Base-by-base conservation (phyloP, 2,329 filamentous ascomycete genomes). In the Achaetomium macrosporum region DNA sequence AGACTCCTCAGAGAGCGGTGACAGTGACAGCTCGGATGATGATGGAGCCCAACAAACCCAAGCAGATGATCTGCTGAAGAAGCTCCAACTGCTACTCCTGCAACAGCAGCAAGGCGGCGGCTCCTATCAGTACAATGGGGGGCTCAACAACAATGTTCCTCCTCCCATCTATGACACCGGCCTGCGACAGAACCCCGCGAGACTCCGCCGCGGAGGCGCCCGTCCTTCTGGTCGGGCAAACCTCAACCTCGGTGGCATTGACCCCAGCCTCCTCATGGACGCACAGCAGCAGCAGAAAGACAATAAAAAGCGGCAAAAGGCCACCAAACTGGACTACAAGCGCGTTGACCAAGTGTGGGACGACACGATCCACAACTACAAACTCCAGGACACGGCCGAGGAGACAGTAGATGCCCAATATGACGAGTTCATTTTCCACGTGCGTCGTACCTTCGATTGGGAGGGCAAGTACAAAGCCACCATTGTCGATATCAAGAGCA, bases 401-500 rank as follows among this genome's bases (percentile, higher is more conserved):
- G 64, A 71, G 25, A 63, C 65, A 1, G 62, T 64, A 3, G 74
- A 75, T n/a, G 65, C 71, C 0, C 69, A 87, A 59, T 91, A 90
- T 67, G 84, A 91, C 55, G 82, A 87, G 55, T 93, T 85, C 66
- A 77, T 90, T 30, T 95, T 96, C 67, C 88, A 90, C 20, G 87
- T 96, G 15, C 82, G 88, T 15, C 80, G 90, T 50, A 85, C 81
- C 13, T 95, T 96, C 66, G 85, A 91, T 66, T 89, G 82, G 81
- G 87, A 93, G 61, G 88, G 89, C 57, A 90, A 90, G 63, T 91
- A 88, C 62, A 76, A 81, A 61, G 64, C 67, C 64, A 90, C 90
- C 0, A 71, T 84, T 13, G 82, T 96, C 45, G 89, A 95, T 59
- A 87, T 96, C 68, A 93, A 91, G 71, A 93, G 88, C 65, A 90